These are phyloP conservation scores for Torrubiellomyces zombiae DNA, from an alignment of 2,329 filamentous ascomycete genomes.

Conservation along the genomic window DNA sequence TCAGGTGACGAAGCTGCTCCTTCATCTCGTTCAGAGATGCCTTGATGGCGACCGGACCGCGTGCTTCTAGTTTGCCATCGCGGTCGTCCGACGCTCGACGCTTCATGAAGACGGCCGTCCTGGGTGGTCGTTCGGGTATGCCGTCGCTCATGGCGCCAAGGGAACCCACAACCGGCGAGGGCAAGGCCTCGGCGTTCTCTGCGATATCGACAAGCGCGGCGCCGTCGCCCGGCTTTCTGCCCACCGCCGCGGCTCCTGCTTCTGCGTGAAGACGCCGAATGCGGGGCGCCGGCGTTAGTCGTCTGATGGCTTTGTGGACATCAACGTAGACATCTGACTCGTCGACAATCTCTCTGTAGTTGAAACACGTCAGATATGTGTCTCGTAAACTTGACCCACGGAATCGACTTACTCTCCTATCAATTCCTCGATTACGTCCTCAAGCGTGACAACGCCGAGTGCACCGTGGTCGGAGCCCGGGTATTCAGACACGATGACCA, in stretches of 20 bases:
- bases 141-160: conserved; percentile 21
- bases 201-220: conserved; percentile 20
- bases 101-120: conserved; percentile 40
- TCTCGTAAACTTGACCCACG: not conserved
- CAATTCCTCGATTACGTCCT: conserved; percentile 95
- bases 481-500: conserved; percentile 83
- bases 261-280: conserved; percentile 35
- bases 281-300: conserved; percentile 70
- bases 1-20: conserved; percentile 43
- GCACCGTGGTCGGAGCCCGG: conserved; percentile 87
- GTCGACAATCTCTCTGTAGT: conserved; percentile 90
- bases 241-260: conserved; percentile 15
- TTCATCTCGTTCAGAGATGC: conserved; percentile 46
- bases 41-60: conserved; percentile 34
- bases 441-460: conserved; percentile 82
- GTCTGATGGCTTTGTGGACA: conserved; percentile 92
- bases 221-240: conserved; percentile 14
- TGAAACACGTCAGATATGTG: conserved; percentile 7
- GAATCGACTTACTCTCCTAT: conserved; percentile 69
- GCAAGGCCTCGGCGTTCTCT: conserved; percentile 23
- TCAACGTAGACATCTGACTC: conserved; percentile 98
- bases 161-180: conserved; percentile 16
- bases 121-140: conserved; percentile 27
- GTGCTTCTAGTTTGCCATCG: conserved; percentile 30
- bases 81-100: conserved; percentile 37